phyloP scores from a whole-genome alignment of 768 basidiomycete species.

The Aureoboletus auriporus region DNA sequence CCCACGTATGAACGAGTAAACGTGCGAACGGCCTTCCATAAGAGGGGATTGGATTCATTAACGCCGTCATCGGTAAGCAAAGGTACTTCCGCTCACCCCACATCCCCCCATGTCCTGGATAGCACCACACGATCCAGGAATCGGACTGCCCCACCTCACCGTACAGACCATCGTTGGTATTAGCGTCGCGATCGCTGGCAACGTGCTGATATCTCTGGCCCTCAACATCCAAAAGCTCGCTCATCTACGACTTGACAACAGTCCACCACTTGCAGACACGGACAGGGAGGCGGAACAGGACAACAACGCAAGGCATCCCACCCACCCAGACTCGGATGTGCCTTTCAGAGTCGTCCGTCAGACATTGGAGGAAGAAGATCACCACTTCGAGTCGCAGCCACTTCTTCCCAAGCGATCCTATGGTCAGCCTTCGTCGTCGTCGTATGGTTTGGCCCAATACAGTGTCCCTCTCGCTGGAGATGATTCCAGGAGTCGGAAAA shows the following conservation, averaged over 20 bases:
- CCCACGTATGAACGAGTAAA: not conserved
- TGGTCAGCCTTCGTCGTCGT: slow-evolving; percentile 12
- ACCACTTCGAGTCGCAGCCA: slow-evolving; percentile 24
- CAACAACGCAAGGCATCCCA: not conserved
- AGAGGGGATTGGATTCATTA: not conserved
- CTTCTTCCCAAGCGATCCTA: slow-evolving; percentile 25
- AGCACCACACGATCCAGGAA: slow-evolving; percentile 16
- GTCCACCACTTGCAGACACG: slow-evolving; percentile 18
- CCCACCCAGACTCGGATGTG: slow-evolving; percentile 1
- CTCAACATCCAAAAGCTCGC: slow-evolving; percentile 93
- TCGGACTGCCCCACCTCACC: slow-evolving; percentile 53
- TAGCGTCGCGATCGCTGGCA: slow-evolving; percentile 75
- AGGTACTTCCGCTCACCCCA: no score
- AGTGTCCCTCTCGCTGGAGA: slow-evolving; percentile 11
- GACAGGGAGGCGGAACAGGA: slow-evolving; percentile 14
- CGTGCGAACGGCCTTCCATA: slow-evolving; percentile 22
- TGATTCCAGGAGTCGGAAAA: slow-evolving; percentile 26
- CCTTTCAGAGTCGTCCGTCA: slow-evolving; percentile 8
- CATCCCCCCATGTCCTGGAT: slow-evolving; percentile 14
- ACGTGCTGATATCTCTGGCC: slow-evolving; percentile 85
- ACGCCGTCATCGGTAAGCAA: no score
- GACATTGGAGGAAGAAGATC: slow-evolving; percentile 6
- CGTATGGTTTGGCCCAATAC: slow-evolving; percentile 17
- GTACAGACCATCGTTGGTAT: slow-evolving; percentile 71
- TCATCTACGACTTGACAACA: slow-evolving; percentile 61